Base-by-base conservation (phyloP, 768 basidiomycete genomes). In the Cystobasidium ongulense region DNA sequence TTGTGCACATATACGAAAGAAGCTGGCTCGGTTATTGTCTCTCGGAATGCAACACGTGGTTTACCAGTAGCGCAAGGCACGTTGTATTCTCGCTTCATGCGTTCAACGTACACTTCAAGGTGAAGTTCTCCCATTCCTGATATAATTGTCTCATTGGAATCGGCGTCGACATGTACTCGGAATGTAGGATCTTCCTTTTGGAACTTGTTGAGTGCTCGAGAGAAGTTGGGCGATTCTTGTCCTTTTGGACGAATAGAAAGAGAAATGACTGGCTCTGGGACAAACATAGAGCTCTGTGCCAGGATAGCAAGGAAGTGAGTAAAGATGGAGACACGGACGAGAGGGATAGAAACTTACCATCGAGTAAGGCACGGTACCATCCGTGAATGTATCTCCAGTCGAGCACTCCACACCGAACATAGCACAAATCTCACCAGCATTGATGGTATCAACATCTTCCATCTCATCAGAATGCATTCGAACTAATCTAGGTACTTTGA, bases 51-150 rank as follows among this genome's bases (percentile, higher is more conserved):
- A 59, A 99, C 96, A 25, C 90, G 90, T 15, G 96, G 96, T 81
- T 93, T 94, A 74, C 95, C 95, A 7, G 95, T 97, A 18, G 87
- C 85, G 79, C 92, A 96, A 52, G 91, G 88, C 23, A 92, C 91
- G 70, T 90, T 90, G 82, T 99, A 99, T 82, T 99, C 96, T 65
- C 96, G 90, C 78, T 88, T 89, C 93, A 99, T 97, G 46, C 96
- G 91, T 81, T 99, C 96, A 74, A 97, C 93, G 82, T 99, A 98
- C 79, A 99, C 95, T 80, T 99, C 96, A 27, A 99, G 86, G 80
- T 99, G 96, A 21, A 99, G 87, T 81, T 99, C 96, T 29, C 96
- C 96, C 96, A 99, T 99, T 25, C 96, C 96, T 35, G 94, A 97
- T 76, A 99, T 97, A 81, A 99, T 98, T 18, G 95, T 98, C 91